phyloP scores from a whole-genome alignment of 257 asterid genomes.

The Ilex aquifolium region DNA sequence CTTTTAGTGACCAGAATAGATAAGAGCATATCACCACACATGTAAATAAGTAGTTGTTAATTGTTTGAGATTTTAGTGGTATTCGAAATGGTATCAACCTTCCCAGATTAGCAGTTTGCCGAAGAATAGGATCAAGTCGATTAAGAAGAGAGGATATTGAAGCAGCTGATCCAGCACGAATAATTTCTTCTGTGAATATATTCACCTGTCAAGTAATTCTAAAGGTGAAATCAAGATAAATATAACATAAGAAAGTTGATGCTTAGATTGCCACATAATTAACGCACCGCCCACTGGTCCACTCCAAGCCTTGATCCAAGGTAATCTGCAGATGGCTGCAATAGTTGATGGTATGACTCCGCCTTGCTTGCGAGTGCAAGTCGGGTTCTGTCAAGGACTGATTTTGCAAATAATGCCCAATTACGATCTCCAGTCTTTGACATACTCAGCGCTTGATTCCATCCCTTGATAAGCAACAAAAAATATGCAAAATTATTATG shows the following conservation, averaged over 20 bases:
- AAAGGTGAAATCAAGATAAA: constrained; percentile 15
- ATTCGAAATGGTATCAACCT: constrained; percentile 38
- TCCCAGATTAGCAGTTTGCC: constrained; percentile 89
- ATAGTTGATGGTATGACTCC: constrained; percentile 72
- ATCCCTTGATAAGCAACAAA: constrained; percentile 53
- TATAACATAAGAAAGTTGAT: constrained; percentile 6
- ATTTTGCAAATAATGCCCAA: constrained; percentile 94
- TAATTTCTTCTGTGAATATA: constrained; percentile 95
- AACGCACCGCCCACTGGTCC: constrained; percentile 81
- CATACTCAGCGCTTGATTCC: constrained; percentile 80
- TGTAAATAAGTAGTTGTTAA: not conserved
- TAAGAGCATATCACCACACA: not conserved
- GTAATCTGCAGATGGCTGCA: constrained; percentile 97
- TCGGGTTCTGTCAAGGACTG: constrained; percentile 90
- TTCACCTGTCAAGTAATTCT: constrained; percentile 47
- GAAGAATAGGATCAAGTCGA: constrained; percentile 94
- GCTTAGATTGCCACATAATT: constrained; percentile 9
- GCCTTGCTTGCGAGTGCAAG: constrained; percentile 92
- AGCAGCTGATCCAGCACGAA: constrained; percentile 98
- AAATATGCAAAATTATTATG: constrained; percentile 7
- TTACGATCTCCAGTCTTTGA: constrained; percentile 43
- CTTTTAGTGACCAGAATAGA: not conserved
- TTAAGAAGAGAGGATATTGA: constrained; percentile 87
- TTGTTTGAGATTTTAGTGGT: not conserved
- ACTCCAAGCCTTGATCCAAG: constrained; percentile 90